phyloP scores from a whole-genome alignment of 2,329 filamentous ascomycete genomes.

The Fusarium guadeloupense region DNA sequence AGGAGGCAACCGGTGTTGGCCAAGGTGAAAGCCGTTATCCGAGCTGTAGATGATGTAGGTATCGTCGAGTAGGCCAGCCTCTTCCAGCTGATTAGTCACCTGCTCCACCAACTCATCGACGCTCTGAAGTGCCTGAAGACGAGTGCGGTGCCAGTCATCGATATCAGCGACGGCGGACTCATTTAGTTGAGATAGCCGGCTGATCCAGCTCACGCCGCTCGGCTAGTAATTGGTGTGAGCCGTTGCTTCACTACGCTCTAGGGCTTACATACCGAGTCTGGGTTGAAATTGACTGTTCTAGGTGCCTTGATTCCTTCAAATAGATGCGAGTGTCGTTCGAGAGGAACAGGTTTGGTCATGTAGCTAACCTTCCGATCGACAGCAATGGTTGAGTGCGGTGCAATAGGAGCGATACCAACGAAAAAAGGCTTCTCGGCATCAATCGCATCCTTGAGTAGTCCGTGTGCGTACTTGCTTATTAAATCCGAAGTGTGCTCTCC shows the following conservation, averaged over 20 bases:
- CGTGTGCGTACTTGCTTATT: conserved; percentile 65
- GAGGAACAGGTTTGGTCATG: conserved; percentile 60
- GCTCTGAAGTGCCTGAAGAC: conserved; percentile 61
- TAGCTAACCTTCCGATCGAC: conserved; percentile 6
- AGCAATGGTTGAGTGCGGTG: conserved; percentile 68
- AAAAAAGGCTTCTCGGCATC: conserved; percentile 69
- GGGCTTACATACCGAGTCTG: conserved; percentile 56
- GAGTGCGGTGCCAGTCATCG: conserved; percentile 61
- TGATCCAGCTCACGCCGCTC: conserved; percentile 58
- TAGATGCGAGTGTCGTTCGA: conserved; percentile 68
- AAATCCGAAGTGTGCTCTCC: conserved; percentile 62
- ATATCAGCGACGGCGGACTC: conserved; percentile 55
- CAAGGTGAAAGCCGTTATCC: conserved; percentile 70
- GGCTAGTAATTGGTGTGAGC: conserved; percentile 20
- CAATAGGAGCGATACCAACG: conserved; percentile 70
- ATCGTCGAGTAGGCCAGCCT: conserved; percentile 68
- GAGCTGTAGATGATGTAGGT: conserved; percentile 68
- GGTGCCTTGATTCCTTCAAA: conserved; percentile 70
- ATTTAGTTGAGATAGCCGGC: conserved; percentile 52
- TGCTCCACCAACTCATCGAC: conserved; percentile 65
- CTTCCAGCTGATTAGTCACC: conserved; percentile 55
- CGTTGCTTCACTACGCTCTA: not conserved
- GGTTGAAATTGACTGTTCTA: conserved; percentile 72
- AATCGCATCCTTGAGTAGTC: conserved; percentile 69
- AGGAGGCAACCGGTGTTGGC: conserved; percentile 66